Evolutionary conservation across 1,139 yeast genomes (phyloP), one percentile per base, ranked within the genome.

Genomic region (Debaryomyces subglobosus): DNA sequence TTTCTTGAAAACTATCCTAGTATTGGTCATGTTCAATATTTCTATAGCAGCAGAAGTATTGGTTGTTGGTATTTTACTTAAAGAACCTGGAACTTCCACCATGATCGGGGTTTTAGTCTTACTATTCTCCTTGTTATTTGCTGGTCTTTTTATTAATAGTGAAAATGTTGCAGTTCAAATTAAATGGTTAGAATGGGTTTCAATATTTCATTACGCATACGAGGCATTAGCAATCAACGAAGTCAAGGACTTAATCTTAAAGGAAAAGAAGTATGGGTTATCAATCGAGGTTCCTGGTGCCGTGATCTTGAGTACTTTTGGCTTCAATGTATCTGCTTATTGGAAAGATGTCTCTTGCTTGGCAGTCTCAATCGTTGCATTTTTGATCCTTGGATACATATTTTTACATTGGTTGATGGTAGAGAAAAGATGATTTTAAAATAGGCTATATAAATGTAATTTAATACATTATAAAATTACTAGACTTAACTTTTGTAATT

Each of bases 231-330:
- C 92, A 1, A 92, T 94, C 47, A 94, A 94, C 64, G 99, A 94
- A 65, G 98, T 94, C n/a, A 87, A 85, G 61, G 89, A 89, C 44
- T 77, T 94, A 62, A 85, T 90, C 10, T 76, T 94, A 59, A 84
- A 83, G 54, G 99, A 94, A 63, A 85, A 85, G 64, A 94, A 94
- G 67, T 94, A 85, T 61, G 99, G 99, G 0, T 77, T 94, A 39
- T 88, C 94, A 45, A 94, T 94, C 56, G 97, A 91, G 67, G 96
- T 94, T n/a, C 99, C 99, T 0, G 99, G 99, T 5, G 98, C 99
- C 1, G 95, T 96, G 1, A 94, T 94, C 51, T 77, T 94, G 56
- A 88, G 96, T 57, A 91, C 98, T 0, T 94, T 94, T 73, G 99
- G 99, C 0, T 94, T 94, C 67, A 81, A 89, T 54, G 92, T 89